phyloP scores from a whole-genome alignment of 2,329 filamentous ascomycete genomes.

The Pseudogymnoascus sp. region DNA sequence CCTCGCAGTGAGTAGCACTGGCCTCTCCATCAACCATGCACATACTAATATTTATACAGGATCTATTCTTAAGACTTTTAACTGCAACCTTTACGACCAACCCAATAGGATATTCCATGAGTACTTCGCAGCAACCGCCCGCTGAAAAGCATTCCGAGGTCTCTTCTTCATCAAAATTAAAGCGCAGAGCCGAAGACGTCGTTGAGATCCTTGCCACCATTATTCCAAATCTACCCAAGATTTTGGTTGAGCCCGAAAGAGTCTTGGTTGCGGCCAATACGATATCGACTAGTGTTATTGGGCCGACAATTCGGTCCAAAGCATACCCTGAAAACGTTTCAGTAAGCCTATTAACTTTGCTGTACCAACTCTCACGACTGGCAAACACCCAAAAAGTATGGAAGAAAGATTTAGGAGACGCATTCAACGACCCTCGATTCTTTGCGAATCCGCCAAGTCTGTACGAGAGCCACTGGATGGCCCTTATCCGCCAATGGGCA shows the following conservation, averaged over 20 bases:
- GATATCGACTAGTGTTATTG: constrained; percentile 78
- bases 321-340: constrained; percentile 81
- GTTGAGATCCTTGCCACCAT: constrained; percentile 73
- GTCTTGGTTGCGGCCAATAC: constrained; percentile 69
- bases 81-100: constrained; percentile 92
- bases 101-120: constrained; percentile 65
- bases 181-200: constrained; percentile 61
- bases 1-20: constrained; percentile 59
- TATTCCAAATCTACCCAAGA: constrained; percentile 72
- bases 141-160: constrained; percentile 36
- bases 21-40: not conserved
- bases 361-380: constrained; percentile 71
- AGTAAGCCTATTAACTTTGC: constrained; percentile 60
- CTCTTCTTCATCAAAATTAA: constrained; percentile 23
- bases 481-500: constrained; percentile 76
- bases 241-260: constrained; percentile 80
- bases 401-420: constrained; percentile 88
- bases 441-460: constrained; percentile 64
- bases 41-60: constrained; percentile 46
- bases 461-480: constrained; percentile 71
- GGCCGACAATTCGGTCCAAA: constrained; percentile 75
- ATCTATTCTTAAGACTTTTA: constrained; percentile 79
- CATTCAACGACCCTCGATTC: constrained; percentile 84
- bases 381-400: constrained; percentile 79
- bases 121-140: constrained; percentile 40